These are phyloP conservation scores for Evansstolkia leycettana DNA, from an alignment of 495 filamentous ascomycete species.

Conservation along the genomic window DNA sequence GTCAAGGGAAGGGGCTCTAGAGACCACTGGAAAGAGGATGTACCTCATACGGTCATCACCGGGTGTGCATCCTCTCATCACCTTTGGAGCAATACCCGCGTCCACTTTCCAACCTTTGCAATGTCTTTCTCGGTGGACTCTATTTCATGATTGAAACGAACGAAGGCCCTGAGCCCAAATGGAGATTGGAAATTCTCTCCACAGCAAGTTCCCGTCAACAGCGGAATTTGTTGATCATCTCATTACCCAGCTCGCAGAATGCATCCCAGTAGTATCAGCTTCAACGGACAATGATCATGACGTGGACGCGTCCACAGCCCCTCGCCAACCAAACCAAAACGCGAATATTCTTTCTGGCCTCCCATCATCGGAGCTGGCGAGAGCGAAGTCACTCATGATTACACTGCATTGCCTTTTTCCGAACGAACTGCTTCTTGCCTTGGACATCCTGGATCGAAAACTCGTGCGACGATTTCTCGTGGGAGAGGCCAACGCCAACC, in stretches of 20 bases:
- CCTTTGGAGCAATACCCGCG: too few relatives aligned
- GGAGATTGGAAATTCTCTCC: too few relatives aligned
- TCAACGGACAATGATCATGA: too few relatives aligned
- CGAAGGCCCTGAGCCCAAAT: too few relatives aligned
- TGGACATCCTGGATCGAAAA: conserved; percentile 69
- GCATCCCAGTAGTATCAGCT: not conserved
- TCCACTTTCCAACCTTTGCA: too few relatives aligned
- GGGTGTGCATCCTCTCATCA: too few relatives aligned
- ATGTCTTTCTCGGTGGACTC: too few relatives aligned
- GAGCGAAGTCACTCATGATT: conserved; percentile 30
- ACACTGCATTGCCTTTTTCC: conserved; percentile 45
- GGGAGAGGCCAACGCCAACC: conserved; percentile 1
- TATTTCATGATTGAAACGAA: too few relatives aligned
- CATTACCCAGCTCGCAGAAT: conserved; percentile 12
- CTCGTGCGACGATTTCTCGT: conserved; percentile 40
- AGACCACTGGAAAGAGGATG: too few relatives aligned
- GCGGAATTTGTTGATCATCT: conserved; percentile 18
- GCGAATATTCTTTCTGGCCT: conserved; percentile 11
- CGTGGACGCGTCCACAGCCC: conserved; percentile 4
- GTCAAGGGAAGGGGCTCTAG: too few relatives aligned
- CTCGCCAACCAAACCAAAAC: too few relatives aligned
- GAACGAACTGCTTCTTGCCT: conserved; percentile 52
- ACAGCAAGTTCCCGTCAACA: not conserved
- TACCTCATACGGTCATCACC: too few relatives aligned
- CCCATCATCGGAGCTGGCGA: conserved; percentile 8